Evolutionary conservation across 345 rosid genomes (phyloP).

Genomic region (Salix koriyanagi): DNA sequence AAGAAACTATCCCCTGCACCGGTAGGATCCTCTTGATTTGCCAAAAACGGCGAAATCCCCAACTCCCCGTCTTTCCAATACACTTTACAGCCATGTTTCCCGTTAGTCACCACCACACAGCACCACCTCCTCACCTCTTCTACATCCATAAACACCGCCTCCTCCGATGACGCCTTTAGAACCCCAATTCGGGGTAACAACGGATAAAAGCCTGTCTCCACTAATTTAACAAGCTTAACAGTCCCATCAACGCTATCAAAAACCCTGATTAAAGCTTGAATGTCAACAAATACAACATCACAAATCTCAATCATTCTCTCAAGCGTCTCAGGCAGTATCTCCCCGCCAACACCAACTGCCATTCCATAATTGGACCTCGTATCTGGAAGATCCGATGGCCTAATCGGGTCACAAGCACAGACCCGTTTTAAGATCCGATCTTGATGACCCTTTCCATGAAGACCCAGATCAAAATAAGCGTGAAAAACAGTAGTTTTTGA

Average conservation of each 20-base stretch:
- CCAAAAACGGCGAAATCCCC: conserved; percentile 54
- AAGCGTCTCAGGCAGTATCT: conserved; percentile 74
- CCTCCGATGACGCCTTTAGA: conserved; percentile 84
- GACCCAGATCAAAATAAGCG: conserved; percentile 58
- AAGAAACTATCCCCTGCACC: conserved; percentile 96
- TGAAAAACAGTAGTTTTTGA: conserved; percentile 70
- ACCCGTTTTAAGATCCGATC: conserved; percentile 79
- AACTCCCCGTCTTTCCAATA: conserved; percentile 51
- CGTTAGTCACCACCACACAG: conserved; percentile 83
- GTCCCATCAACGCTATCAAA: conserved; percentile 60
- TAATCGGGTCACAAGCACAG: conserved; percentile 62
- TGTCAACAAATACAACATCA: conserved; percentile 64
- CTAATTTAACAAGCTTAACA: conserved; percentile 57
- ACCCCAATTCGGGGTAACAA: conserved; percentile 56
- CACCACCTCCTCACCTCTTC: conserved; percentile 70
- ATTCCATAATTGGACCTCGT: conserved; percentile 60
- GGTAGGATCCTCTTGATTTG: conserved; percentile 84
- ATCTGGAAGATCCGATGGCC: conserved; percentile 61
- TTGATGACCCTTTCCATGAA: conserved; percentile 29
- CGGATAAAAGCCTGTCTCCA: conserved; percentile 59
- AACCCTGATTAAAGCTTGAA: conserved; percentile 74
- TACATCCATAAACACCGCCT: conserved; percentile 73
- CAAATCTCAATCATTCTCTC: conserved; percentile 76
- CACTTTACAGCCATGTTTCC: conserved; percentile 75
- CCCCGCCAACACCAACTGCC: conserved; percentile 98